Conservation (phyloP, 2,329 filamentous ascomycete genomes). For the Madurella fahalii region DNA sequence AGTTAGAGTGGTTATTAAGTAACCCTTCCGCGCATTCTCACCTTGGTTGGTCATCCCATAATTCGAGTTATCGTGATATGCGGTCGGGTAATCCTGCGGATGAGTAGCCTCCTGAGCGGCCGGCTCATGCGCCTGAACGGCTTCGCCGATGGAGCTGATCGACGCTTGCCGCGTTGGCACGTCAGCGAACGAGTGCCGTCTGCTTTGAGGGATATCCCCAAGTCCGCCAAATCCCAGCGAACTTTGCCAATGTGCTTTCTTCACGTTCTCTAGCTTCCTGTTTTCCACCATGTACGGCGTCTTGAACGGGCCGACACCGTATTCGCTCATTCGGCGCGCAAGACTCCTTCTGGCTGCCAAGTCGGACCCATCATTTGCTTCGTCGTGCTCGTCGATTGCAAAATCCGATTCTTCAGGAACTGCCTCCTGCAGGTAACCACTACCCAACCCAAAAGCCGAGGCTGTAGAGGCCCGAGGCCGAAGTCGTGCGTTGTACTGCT, state of each 20-base stretch:
- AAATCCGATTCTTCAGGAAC: slow-evolving; percentile 65
- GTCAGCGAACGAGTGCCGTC: slow-evolving; percentile 75
- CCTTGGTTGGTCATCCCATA: slow-evolving; percentile 32
- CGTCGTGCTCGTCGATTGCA: slow-evolving; percentile 69
- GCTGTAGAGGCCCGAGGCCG: slow-evolving; percentile 57
- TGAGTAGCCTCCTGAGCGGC: slow-evolving; percentile 41
- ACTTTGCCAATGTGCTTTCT: slow-evolving; percentile 68
- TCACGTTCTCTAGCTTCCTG: slow-evolving; percentile 60
- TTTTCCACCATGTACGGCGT: slow-evolving; percentile 53
- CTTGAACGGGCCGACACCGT: slow-evolving; percentile 43
- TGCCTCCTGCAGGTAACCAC: slow-evolving; percentile 56
- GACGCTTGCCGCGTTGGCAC: slow-evolving; percentile 61
- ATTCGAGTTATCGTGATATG: slow-evolving; percentile 36
- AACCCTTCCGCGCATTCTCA: slow-evolving; percentile 28
- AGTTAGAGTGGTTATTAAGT: slow-evolving; percentile 23
- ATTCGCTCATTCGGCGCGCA: slow-evolving; percentile 56
- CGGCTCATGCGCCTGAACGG: slow-evolving; percentile 44
- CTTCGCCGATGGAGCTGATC: slow-evolving; percentile 57
- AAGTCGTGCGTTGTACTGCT: slow-evolving; percentile 52
- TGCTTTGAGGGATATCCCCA: slow-evolving; percentile 64
- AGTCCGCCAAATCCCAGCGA: slow-evolving; percentile 61
- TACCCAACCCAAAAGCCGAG: slow-evolving; percentile 49
- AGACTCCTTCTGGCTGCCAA: slow-evolving; percentile 43
- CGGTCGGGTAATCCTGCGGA: slow-evolving; percentile 39
- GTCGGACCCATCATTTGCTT: slow-evolving; percentile 51